Conservation (phyloP, 2,329 filamentous ascomycete genomes). For the Colletotrichum sp. region DNA sequence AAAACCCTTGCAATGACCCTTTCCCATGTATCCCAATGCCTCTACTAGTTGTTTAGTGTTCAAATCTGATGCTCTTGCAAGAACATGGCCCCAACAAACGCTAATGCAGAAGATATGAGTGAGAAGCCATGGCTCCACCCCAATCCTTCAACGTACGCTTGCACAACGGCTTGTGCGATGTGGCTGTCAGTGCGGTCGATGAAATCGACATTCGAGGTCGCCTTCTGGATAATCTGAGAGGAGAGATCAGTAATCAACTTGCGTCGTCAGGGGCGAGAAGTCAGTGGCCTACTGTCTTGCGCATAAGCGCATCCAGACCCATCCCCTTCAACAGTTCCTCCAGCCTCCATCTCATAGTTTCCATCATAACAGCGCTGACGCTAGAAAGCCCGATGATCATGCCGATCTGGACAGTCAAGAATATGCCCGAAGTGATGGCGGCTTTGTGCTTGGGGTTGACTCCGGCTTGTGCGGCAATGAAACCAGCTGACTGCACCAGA, state of each 20-base stretch:
- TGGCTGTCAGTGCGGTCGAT: slow-evolving; percentile 28
- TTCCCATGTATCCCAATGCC: background rate
- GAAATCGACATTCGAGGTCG: slow-evolving; percentile 36
- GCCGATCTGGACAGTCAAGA: slow-evolving; percentile 40
- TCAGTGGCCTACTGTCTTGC: slow-evolving; percentile 7
- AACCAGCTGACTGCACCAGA: slow-evolving; percentile 43
- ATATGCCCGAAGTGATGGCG: slow-evolving; percentile 45
- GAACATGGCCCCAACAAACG: slow-evolving; percentile 28
- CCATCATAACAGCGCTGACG: slow-evolving; percentile 39
- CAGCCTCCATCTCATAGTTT: slow-evolving; percentile 22
- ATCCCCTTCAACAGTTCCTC: slow-evolving; percentile 11
- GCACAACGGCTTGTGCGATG: slow-evolving; percentile 31
- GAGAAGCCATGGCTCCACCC: slow-evolving; percentile 38
- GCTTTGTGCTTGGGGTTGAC: slow-evolving; percentile 41
- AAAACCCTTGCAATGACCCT: background rate
- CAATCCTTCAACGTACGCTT: slow-evolving; percentile 37
- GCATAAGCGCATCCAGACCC: slow-evolving; percentile 10
- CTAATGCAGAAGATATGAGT: slow-evolving; percentile 29
- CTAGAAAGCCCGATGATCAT: slow-evolving; percentile 41
- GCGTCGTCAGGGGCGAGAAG: background rate
- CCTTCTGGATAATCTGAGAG: slow-evolving; percentile 33
- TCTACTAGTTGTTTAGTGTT: background rate
- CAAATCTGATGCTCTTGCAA: slow-evolving; percentile 29
- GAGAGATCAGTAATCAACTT: background rate
- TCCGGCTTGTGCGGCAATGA: slow-evolving; percentile 46